Conservation (phyloP, 1,139 yeast genomes). For the Magnusiomyces suaveolens region DNA sequence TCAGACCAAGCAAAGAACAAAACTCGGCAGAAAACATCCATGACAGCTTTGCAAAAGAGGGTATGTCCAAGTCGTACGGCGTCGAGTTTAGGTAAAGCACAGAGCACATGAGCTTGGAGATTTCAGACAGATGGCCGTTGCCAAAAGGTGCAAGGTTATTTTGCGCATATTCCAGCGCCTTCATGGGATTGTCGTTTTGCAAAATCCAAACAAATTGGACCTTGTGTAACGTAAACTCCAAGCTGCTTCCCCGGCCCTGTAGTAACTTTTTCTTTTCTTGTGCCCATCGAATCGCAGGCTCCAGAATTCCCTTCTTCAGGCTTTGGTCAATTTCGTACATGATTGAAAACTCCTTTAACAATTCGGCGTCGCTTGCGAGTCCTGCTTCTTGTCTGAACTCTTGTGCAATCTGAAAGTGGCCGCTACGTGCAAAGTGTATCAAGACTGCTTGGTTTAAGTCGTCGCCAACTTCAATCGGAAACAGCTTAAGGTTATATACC, state of each 20-base stretch:
- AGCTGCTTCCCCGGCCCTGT: constrained; percentile 23
- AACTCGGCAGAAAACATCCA: constrained; percentile 55
- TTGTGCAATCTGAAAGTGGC: constrained; percentile 35
- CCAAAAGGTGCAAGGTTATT: constrained; percentile 43
- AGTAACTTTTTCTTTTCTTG: constrained; percentile 16
- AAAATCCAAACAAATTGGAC: constrained; percentile 41
- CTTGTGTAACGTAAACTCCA: constrained; percentile 48
- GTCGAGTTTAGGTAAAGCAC: constrained; percentile 41
- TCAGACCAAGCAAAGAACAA: constrained; percentile 52
- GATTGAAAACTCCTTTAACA: constrained; percentile 30
- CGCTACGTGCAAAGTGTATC: constrained; percentile 38
- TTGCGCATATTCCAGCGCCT: constrained; percentile 49
- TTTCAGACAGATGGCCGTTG: constrained; percentile 35
- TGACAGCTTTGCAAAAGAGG: constrained; percentile 38
- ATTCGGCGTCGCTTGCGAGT: constrained; percentile 21
- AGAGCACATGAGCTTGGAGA: constrained; percentile 47
- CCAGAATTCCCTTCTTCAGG: constrained; percentile 27
- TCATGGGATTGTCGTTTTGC: constrained; percentile 17
- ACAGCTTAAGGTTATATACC: constrained; percentile 28
- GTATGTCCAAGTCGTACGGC: constrained; percentile 24
- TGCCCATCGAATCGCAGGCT: constrained; percentile 40
- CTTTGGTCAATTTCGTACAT: constrained; percentile 32
- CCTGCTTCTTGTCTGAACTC: constrained; percentile 30
- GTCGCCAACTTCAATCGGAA: constrained; percentile 19
- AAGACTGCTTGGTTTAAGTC: constrained; percentile 35